phyloP scores from a whole-genome alignment of 2,329 filamentous ascomycete species.

The Fusarium virguliforme region DNA sequence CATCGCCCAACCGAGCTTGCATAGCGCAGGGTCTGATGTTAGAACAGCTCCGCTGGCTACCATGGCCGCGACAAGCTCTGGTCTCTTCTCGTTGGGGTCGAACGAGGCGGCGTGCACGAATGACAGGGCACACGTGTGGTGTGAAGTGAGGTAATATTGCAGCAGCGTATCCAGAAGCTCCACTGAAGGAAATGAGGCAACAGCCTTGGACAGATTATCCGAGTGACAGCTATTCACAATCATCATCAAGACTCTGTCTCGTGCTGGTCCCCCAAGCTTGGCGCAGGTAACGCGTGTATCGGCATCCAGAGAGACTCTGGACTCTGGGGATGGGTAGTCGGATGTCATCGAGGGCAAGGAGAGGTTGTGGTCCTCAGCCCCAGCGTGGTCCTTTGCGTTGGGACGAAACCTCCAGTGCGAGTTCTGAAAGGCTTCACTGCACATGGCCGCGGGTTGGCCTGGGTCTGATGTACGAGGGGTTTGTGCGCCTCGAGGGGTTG shows the following conservation, averaged over 20 bases:
- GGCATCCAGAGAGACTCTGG: conserved; percentile 37
- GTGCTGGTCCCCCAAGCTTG: conserved; percentile 38
- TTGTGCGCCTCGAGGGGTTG: conserved; percentile 28
- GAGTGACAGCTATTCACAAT: conserved; percentile 51
- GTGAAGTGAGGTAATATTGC: conserved; percentile 56
- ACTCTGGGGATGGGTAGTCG: conserved; percentile 47
- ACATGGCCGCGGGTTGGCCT: conserved; percentile 40
- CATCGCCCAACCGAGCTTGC: conserved; percentile 60
- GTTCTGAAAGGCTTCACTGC: conserved; percentile 48
- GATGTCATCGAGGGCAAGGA: conserved; percentile 46
- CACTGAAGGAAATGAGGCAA: conserved; percentile 59
- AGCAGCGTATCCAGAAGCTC: conserved; percentile 59
- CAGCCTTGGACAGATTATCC: conserved; percentile 48
- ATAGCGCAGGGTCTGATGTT: conserved; percentile 57
- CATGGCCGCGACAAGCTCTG: conserved; percentile 58
- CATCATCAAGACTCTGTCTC: conserved; percentile 53
- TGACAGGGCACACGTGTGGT: conserved; percentile 49
- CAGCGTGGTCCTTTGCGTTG: conserved; percentile 52
- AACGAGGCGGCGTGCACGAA: conserved; percentile 60
- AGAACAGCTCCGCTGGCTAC: conserved; percentile 57
- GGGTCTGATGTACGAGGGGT: conserved; percentile 28
- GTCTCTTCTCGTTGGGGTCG: conserved; percentile 54
- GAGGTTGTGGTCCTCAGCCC: conserved; percentile 54
- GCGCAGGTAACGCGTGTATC: conserved; percentile 43
- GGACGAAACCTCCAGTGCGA: conserved; percentile 54